Conservation (phyloP, 805 yeast species). For the Starmerella powellii region DNA sequence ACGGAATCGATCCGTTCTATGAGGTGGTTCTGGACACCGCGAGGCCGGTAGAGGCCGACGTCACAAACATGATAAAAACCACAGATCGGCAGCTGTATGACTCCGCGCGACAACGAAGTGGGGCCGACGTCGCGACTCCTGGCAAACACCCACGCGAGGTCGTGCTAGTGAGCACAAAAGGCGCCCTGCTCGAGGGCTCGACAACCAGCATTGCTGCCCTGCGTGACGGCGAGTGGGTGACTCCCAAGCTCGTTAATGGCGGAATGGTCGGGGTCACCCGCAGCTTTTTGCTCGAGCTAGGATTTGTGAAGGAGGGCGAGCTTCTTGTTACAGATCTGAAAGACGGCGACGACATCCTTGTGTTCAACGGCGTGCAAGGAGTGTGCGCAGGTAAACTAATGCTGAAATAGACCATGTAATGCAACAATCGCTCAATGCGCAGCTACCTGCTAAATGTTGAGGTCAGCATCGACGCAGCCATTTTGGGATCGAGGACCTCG, state of each 20-base stretch:
- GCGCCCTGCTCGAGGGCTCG: constrained; percentile 66
- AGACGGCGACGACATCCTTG: constrained; percentile 55
- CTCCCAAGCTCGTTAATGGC: constrained; percentile 67
- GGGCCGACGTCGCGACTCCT: constrained; percentile 5
- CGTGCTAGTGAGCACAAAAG: constrained; percentile 48
- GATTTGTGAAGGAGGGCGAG: constrained; percentile 42
- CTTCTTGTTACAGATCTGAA: constrained; percentile 37
- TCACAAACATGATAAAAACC: constrained; percentile 65
- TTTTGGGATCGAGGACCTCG: constrained; percentile 56
- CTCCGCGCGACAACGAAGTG: constrained; percentile 42
- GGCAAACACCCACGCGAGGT: constrained; percentile 43
- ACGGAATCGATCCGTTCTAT: constrained; percentile 34
- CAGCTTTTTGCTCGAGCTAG: constrained; percentile 45
- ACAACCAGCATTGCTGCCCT: constrained; percentile 66
- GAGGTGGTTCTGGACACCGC: constrained; percentile 47
- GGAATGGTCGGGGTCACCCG: constrained; percentile 79
- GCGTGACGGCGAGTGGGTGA: constrained; percentile 50
- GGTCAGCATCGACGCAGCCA: constrained; percentile 73
- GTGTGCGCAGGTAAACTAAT: constrained; percentile 28
- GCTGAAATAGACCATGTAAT: neutral
- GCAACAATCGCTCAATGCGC: too few species aligned
- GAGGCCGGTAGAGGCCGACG: constrained; percentile 32
- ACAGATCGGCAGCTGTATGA: constrained; percentile 56
- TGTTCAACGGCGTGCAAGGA: constrained; percentile 79
- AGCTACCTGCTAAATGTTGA: too few species aligned